A percentile compares a stretch with the other conserved stretches of the same genome.
phyloP scores from a whole-genome alignment of 805 yeast species.

The Starmerella potacharoeniae region DNA sequence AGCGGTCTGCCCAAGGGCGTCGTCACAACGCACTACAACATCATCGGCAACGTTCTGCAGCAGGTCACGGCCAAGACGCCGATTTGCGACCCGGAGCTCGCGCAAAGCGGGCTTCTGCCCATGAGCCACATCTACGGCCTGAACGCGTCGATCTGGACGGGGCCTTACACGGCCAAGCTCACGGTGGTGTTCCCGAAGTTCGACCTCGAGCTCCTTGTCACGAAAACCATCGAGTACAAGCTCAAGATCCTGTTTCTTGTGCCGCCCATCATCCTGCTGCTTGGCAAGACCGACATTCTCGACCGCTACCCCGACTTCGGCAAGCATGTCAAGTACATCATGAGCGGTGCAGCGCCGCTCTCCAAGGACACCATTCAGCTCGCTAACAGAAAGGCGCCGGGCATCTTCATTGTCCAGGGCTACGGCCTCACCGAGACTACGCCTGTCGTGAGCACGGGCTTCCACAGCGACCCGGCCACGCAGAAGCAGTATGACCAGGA shows the following conservation, averaged over 20 bases:
- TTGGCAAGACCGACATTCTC: constrained; percentile 37
- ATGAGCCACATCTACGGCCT: constrained; percentile 30
- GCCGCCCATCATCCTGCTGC: constrained; percentile 35
- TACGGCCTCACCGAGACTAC: constrained; percentile 52
- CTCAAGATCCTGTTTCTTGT: constrained; percentile 35
- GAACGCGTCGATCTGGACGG: constrained; percentile 23
- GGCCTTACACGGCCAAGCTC: constrained; percentile 19
- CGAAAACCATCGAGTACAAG: constrained; percentile 23
- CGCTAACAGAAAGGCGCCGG: constrained; percentile 13
- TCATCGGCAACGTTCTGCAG: constrained; percentile 31
- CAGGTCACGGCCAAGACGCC: background rate
- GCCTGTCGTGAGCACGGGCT: constrained; percentile 38
- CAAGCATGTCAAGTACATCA: constrained; percentile 29
- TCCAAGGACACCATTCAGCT: constrained; percentile 14
- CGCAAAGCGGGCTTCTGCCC: constrained; percentile 28
- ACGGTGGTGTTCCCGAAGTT: constrained; percentile 26
- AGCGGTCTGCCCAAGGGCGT: constrained; percentile 74
- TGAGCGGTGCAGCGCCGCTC: constrained; percentile 40
- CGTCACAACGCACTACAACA: constrained; percentile 47
- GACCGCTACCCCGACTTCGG: constrained; percentile 36
- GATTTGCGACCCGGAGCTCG: constrained; percentile 25
- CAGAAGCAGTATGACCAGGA: constrained; percentile 33
- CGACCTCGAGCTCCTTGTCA: constrained; percentile 27
- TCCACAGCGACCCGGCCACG: constrained; percentile 29
- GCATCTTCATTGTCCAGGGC: constrained; percentile 20